These are phyloP conservation scores for Aspergillus sp. DNA, from an alignment of 2,329 filamentous ascomycete species.

Conservation along the genomic window DNA sequence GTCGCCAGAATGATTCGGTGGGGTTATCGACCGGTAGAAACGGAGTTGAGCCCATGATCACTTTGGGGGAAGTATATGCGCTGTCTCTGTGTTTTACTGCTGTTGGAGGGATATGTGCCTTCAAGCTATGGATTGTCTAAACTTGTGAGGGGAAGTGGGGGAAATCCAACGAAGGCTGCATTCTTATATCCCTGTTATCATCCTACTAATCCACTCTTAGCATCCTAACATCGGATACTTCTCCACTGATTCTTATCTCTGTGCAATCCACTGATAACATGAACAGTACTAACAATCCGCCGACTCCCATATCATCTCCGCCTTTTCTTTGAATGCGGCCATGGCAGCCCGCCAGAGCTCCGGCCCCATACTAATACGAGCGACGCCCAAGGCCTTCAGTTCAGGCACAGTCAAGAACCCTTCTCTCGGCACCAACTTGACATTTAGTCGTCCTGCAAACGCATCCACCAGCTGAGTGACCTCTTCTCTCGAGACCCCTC, in stretches of 20 bases:
- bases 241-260: too few species aligned
- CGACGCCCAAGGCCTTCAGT: constrained; percentile 51
- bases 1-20: constrained; percentile 19
- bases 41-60: neutral
- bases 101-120: neutral
- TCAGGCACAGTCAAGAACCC: constrained; percentile 44
- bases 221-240: too few species aligned
- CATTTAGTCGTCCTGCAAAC: constrained; percentile 52
- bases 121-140: neutral
- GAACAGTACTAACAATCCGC: neutral
- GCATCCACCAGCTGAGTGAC: constrained; percentile 48
- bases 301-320: constrained; percentile 26
- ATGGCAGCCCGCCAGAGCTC: constrained; percentile 45
- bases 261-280: neutral
- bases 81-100: neutral
- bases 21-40: constrained; percentile 14
- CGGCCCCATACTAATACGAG: constrained; percentile 57
- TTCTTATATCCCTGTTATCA: too few species aligned
- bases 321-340: constrained; percentile 26
- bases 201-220: too few species aligned
- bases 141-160: too few species aligned
- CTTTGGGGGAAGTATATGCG: neutral
- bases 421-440: constrained; percentile 43
- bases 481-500: constrained; percentile 47
- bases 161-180: too few species aligned